Conservation (phyloP, 305 asterid genomes). For the Withania somnifera region DNA sequence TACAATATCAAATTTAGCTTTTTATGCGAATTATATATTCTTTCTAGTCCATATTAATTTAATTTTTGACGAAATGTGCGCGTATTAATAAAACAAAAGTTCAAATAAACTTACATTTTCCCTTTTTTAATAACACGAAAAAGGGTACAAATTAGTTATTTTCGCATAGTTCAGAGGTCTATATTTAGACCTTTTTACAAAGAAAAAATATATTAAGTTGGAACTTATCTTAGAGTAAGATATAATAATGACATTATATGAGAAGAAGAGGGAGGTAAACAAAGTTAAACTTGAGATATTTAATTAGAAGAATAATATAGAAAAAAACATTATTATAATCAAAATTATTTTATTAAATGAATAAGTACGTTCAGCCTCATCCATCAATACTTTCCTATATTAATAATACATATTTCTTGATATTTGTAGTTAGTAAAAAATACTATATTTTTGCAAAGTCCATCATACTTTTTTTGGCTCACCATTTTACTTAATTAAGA, state of each 20-base stretch:
- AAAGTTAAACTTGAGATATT: not conserved
- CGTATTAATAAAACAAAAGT: too few relatives aligned
- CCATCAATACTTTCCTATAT: not conserved
- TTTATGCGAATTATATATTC: too few relatives aligned
- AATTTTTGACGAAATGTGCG: too few relatives aligned
- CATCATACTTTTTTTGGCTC: not conserved
- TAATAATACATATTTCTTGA: not conserved
- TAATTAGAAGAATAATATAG: not conserved
- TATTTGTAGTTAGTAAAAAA: not conserved
- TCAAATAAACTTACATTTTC: too few relatives aligned
- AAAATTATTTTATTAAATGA: not conserved
- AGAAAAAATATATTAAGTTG: not conserved
- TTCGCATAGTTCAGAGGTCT: not conserved
- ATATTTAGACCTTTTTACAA: not conserved
- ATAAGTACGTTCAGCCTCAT: not conserved
- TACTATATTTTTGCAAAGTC: not conserved
- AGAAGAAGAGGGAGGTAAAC: not conserved
- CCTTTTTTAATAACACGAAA: too few relatives aligned
- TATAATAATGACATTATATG: not conserved
- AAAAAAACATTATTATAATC: not conserved
- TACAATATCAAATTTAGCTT: too few relatives aligned
- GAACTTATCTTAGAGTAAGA: not conserved
- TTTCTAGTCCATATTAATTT: too few relatives aligned
- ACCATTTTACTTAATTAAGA: not conserved
- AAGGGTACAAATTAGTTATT: too few relatives aligned